phyloP scores from a whole-genome alignment of 768 basidiomycete species.

The Amanita brunnescens region DNA sequence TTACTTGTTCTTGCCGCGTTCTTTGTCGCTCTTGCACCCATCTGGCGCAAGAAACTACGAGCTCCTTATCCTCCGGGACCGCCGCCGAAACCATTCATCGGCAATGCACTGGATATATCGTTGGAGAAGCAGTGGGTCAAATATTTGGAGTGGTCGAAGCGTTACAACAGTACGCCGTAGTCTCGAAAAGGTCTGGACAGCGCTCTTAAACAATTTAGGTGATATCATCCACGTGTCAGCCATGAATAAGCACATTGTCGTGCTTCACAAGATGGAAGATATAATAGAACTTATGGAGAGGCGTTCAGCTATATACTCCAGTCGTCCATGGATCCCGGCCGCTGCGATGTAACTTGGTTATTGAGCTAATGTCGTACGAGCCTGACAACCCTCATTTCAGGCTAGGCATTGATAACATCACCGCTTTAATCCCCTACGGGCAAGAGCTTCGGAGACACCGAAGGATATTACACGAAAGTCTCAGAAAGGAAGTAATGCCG shows the following conservation, averaged over 20 bases:
- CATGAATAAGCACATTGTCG: background rate
- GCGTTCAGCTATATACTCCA: background rate
- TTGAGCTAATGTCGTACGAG: background rate
- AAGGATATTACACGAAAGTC: background rate
- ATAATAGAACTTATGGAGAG: background rate
- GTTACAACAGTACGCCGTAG: background rate
- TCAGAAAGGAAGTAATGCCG: background rate
- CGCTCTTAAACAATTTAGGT: background rate
- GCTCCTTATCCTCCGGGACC: slow-evolving; percentile 5
- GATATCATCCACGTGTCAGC: slow-evolving; percentile 2
- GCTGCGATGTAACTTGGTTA: background rate
- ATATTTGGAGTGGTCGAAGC: background rate
- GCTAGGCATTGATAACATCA: background rate
- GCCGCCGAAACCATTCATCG: background rate
- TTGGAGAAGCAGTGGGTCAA: slow-evolving; percentile 2
- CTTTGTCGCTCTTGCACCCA: too few relatives aligned
- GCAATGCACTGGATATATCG: slow-evolving; percentile 3
- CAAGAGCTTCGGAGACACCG: background rate
- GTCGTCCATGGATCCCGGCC: background rate
- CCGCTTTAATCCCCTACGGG: background rate
- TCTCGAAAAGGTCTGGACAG: too few relatives aligned
- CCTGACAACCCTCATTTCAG: background rate
- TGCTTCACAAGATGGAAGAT: slow-evolving; percentile 4
- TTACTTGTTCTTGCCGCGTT: too few relatives aligned
- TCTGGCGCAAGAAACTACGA: too few relatives aligned